These are phyloP conservation scores for Trichosphaerium sp. DNA, from an alignment of 78 protist species.

Conservation along the genomic window DNA sequence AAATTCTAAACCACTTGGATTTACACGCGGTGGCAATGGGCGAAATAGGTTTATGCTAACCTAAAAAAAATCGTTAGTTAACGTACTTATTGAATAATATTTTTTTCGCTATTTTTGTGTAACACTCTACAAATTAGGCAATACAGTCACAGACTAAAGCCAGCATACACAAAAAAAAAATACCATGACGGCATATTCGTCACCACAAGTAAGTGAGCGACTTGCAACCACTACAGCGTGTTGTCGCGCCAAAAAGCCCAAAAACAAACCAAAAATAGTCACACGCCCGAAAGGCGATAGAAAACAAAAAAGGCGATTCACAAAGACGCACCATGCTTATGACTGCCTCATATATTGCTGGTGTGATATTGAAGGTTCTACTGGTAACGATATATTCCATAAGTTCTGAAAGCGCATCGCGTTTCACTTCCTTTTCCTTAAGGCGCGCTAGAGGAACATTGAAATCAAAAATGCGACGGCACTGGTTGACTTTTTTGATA, in stretches of 20 bases:
- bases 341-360: conserved; percentile 46
- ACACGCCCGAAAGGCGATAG: too few relatives aligned
- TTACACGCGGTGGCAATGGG: conserved; percentile 58
- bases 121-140: too few relatives aligned
- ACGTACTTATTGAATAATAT: too few relatives aligned
- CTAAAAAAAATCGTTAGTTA: too few relatives aligned
- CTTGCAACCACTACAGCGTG: too few relatives aligned
- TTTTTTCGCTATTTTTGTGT: too few relatives aligned
- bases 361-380: conserved; percentile 48
- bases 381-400: conserved; percentile 59
- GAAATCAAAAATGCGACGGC: conserved; percentile 68
- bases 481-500: conserved; percentile 53
- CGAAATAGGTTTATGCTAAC: conserved; percentile 73
- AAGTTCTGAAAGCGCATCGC: conserved; percentile 67
- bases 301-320: not conserved
- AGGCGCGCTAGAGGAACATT: conserved; percentile 33
- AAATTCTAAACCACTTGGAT: conserved; percentile 53
- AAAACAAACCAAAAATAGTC: too few relatives aligned
- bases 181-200: too few relatives aligned
- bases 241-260: too few relatives aligned
- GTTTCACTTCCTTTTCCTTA: conserved; percentile 56
- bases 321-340: conserved; percentile 54
- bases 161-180: too few relatives aligned
- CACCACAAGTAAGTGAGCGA: too few relatives aligned
- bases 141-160: too few relatives aligned